These are phyloP conservation scores for Oropetium thomaeum DNA, from an alignment of 176 grass and related monocot species.

Conservation along the genomic window DNA sequence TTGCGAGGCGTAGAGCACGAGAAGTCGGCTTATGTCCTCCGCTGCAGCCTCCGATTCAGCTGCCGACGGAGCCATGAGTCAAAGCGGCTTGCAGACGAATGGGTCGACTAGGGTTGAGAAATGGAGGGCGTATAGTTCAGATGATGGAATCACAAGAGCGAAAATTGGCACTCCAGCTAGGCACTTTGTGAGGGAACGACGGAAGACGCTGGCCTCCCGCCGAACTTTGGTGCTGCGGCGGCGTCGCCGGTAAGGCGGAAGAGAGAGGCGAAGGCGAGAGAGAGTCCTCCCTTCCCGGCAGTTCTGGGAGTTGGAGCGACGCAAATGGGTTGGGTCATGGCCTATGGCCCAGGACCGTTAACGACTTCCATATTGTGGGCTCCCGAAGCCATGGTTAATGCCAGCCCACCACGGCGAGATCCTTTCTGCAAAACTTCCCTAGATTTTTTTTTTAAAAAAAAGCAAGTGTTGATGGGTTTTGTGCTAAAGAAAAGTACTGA, in stretches of 20 bases:
- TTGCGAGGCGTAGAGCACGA: conserved; percentile 83
- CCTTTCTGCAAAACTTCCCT: too few species aligned
- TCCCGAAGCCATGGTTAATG: neutral
- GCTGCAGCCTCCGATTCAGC: neutral
- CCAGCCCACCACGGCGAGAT: neutral
- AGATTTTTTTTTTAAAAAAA: too few species aligned
- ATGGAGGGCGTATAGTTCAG: neutral
- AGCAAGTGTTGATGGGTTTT: too few species aligned
- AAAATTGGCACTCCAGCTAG: too few species aligned
- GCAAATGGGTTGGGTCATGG: neutral
- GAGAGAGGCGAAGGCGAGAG: neutral
- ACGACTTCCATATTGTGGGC: neutral
- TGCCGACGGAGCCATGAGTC: conserved; percentile 24
- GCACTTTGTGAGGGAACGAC: too few species aligned
- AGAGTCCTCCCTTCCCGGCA: neutral
- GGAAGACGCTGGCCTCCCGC: neutral
- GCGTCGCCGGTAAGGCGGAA: neutral
- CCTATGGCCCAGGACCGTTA: neutral
- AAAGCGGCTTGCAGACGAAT: neutral
- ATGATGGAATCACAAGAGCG: neutral
- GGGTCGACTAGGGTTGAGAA: neutral
- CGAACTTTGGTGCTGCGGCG: neutral
- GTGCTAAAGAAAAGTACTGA: too few species aligned
- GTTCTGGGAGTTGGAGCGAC: neutral
- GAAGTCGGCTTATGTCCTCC: conserved; percentile 30